Conservation (phyloP, 2,329 filamentous ascomycete species). For the Hirsutella minnesotensis region DNA sequence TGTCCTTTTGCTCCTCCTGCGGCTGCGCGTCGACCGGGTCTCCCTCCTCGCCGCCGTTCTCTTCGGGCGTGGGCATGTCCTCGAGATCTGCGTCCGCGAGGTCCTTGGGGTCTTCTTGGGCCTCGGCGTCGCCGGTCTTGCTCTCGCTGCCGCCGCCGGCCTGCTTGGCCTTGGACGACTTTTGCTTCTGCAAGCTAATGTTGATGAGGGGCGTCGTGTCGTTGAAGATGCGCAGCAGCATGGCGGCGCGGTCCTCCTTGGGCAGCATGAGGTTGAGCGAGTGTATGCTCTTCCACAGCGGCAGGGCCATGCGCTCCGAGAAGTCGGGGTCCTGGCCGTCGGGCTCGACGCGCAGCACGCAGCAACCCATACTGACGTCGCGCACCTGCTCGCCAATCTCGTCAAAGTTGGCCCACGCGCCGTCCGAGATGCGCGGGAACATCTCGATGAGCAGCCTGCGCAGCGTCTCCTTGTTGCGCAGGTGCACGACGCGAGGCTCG, state of each 20-base stretch:
- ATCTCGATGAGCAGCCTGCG: slow-evolving; percentile 81
- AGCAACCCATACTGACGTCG: slow-evolving; percentile 81
- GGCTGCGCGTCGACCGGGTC: slow-evolving; percentile 1
- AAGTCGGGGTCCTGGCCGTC: slow-evolving; percentile 49
- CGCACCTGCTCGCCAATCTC: slow-evolving; percentile 80
- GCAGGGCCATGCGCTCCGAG: slow-evolving; percentile 72
- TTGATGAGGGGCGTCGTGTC: slow-evolving; percentile 78
- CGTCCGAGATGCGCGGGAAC: slow-evolving; percentile 79
- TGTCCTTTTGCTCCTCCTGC: not conserved
- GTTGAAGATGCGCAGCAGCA: slow-evolving; percentile 85
- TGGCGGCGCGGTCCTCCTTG: slow-evolving; percentile 88
- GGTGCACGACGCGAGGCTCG: slow-evolving; percentile 58
- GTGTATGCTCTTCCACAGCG: slow-evolving; percentile 86
- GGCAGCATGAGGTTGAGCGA: slow-evolving; percentile 95
- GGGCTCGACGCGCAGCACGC: slow-evolving; percentile 73
- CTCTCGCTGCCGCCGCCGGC: slow-evolving; percentile 6
- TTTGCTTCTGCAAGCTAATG: slow-evolving; percentile 40
- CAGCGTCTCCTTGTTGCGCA: slow-evolving; percentile 70
- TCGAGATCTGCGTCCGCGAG: slow-evolving; percentile 23
- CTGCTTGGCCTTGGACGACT: slow-evolving; percentile 13
- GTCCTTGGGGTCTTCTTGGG: slow-evolving; percentile 15
- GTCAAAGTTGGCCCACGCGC: slow-evolving; percentile 62
- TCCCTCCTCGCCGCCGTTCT: slow-evolving; percentile 3
- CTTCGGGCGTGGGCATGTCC: slow-evolving; percentile 25
- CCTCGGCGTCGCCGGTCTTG: slow-evolving; percentile 12